Evolutionary conservation across 2,329 filamentous ascomycete species (phyloP), one percentile per base, ranked within the genome.

Genomic region (Colletotrichum coccodes): DNA sequence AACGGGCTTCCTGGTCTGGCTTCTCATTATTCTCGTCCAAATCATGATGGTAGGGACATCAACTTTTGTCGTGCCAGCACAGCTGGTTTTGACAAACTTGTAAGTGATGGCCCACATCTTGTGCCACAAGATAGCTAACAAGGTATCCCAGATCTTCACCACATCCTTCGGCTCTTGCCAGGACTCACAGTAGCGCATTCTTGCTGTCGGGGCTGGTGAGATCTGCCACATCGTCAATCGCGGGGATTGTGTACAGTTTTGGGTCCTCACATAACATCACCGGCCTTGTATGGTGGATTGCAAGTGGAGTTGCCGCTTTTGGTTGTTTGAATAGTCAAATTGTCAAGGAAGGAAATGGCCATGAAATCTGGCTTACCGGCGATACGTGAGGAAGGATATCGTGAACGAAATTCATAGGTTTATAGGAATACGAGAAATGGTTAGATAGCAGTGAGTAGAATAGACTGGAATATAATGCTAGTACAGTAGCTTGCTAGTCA

Each of bases 171-270:
- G 62, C 62, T 9, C 28, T 65, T 21, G 62, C 62, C 4, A 49
- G 62, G 42, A 65, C 62, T 5, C 62, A 65, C 14, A 65, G 62
- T 16, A 60, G 56, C 38, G 62, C 62, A 12, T 65, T 65, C 28
- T 32, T 65, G 38, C 56, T 65, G 3, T 60, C 62, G 6, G 62
- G 62, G 3, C 38, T 65, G 56, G 46, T 65, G 2, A 42, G 62
- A 6, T 65, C 62, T 18, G 56, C 56, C 1, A 65, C 62, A 2
- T 65, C 62, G 8, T 60, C 62, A 4, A 32, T 52, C 6, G 62
- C 56, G 9, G 62, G 62, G 21, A 30, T 65, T 11, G 38, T 65
- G 11, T 65, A 65, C 14, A 65, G 62, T 36, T 65, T 53, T 8
- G 62, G 62, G 11, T 65, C 62, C 3, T 53, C 62, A 3, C 62